Conservation (phyloP, 2,329 filamentous ascomycete genomes). For the Colletotrichum orchidophilum region DNA sequence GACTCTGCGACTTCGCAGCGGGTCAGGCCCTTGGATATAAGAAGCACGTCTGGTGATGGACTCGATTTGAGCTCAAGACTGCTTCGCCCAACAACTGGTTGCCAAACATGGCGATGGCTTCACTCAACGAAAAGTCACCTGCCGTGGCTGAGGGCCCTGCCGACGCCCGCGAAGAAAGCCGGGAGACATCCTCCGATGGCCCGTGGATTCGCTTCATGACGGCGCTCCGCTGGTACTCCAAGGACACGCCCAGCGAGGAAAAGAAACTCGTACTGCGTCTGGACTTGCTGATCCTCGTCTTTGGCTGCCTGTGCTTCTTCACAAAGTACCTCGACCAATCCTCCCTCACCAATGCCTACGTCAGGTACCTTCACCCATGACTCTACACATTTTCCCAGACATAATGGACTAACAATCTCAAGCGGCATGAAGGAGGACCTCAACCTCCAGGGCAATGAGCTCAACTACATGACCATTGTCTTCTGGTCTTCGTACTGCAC, state of each 20-base stretch:
- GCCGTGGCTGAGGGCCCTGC: constrained; percentile 7
- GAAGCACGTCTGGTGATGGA: not conserved
- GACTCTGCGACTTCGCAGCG: not conserved
- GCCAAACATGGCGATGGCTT: not conserved
- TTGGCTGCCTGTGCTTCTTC: constrained; percentile 50
- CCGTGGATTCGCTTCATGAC: constrained; percentile 42
- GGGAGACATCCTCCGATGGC: not conserved
- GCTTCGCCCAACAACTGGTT: not conserved
- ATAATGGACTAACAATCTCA: constrained; percentile 2
- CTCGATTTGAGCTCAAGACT: not conserved
- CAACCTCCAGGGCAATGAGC: constrained; percentile 45
- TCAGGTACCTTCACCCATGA: constrained; percentile 40
- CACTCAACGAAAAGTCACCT: constrained; percentile 19
- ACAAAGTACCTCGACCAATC: constrained; percentile 51
- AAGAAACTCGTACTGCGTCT: constrained; percentile 48
- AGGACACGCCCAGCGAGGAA: constrained; percentile 42
- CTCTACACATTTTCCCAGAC: not conserved
- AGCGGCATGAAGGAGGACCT: constrained; percentile 51
- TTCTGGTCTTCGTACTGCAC: constrained; percentile 51
- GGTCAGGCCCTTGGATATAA: constrained; percentile 9
- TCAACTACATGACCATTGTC: constrained; percentile 42
- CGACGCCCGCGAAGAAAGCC: constrained; percentile 1
- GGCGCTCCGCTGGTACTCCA: constrained; percentile 44
- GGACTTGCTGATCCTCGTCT: constrained; percentile 48
- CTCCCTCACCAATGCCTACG: constrained; percentile 48